Evolutionary conservation across 768 basidiomycete species (phyloP), one percentile per base, ranked within the genome.

Genomic region (Naganishia antarctica): DNA sequence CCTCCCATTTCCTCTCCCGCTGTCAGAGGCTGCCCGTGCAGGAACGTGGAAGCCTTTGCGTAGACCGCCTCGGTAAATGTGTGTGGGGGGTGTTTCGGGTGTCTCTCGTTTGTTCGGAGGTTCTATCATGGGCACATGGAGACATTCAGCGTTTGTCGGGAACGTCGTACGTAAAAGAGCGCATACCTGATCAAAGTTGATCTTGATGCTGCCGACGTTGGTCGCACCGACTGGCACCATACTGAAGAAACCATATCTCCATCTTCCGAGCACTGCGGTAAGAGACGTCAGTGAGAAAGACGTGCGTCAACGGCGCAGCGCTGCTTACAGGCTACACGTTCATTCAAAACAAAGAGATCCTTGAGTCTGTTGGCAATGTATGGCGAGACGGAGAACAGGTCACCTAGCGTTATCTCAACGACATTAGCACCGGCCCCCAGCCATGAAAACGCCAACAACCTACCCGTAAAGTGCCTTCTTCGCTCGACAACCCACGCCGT

Each of bases 181-280:
- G 43, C 74, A 58, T 47, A 87, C 88, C 74, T 87, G 82, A 76
- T 99, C 96, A 77, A 99, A 99, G 76, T 96, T 93, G 74, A 99
- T 83, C 69, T 87, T 87, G 79, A 99, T 98, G 68, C 87, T 89
- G 4, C 96, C 96, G 58, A 98, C 96, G 76, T 99, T 98, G 12
- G 94, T 98, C 1, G 96, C 96, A 40, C 96, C 96, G 29, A 99
- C 94, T 11, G 96, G 96, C 0, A 96, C 86, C 91, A 97, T 97
- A 28, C 87, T 81, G 77, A 96, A 99, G 82, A 97, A 97, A 1
- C 96, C 96, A 70, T 96, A 81, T 73, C 85, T 85, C 96, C 96
- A 98, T 61, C 90, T 80, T 6, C 96, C 96, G 31, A 98, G 84
- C 23, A 99, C 66, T 71, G 48, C 7, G 34, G 34, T 18, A 13